Evolutionary conservation across 2,329 filamentous ascomycete genomes (phyloP).

Genomic region (Atkinsonella texensis): DNA sequence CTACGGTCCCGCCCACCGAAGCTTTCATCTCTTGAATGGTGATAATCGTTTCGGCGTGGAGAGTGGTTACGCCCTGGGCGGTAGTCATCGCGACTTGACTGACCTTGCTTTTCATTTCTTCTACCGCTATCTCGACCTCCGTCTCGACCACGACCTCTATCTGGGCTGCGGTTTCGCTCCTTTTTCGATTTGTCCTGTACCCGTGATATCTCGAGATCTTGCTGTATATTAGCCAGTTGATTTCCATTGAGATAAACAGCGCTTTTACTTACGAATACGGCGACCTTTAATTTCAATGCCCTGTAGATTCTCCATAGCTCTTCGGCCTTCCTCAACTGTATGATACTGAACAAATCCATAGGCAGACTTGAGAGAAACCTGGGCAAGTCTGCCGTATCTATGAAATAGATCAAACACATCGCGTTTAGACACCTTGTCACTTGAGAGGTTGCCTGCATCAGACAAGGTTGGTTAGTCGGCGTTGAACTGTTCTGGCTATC

Average conservation of each 20-base stretch:
- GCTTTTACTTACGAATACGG: slow-evolving; percentile 66
- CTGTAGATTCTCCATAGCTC: slow-evolving; percentile 67
- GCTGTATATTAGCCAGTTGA: background rate
- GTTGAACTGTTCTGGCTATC: background rate
- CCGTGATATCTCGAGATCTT: slow-evolving; percentile 84
- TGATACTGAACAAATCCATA: slow-evolving; percentile 97
- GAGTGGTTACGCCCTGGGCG: slow-evolving; percentile 49
- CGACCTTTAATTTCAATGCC: slow-evolving; percentile 74
- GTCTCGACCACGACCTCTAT: slow-evolving; percentile 38
- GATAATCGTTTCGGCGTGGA: slow-evolving; percentile 42
- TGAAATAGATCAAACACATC: slow-evolving; percentile 90
- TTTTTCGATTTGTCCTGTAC: slow-evolving; percentile 64
- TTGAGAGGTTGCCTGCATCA: slow-evolving; percentile 68
- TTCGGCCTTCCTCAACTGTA: slow-evolving; percentile 58
- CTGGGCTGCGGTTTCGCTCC: slow-evolving; percentile 49
- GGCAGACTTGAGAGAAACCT: slow-evolving; percentile 92
- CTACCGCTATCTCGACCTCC: slow-evolving; percentile 32
- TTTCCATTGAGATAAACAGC: background rate
- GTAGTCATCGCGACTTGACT: slow-evolving; percentile 48
- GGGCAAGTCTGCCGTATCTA: slow-evolving; percentile 72
- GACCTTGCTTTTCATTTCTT: slow-evolving; percentile 35
- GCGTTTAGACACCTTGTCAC: slow-evolving; percentile 83
- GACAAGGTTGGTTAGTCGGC: slow-evolving; percentile 8
- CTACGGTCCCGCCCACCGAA: slow-evolving; percentile 39
- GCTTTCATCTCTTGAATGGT: slow-evolving; percentile 48